phyloP scores from a whole-genome alignment of 1,139 yeast species.

The Candida mesenterica region DNA sequence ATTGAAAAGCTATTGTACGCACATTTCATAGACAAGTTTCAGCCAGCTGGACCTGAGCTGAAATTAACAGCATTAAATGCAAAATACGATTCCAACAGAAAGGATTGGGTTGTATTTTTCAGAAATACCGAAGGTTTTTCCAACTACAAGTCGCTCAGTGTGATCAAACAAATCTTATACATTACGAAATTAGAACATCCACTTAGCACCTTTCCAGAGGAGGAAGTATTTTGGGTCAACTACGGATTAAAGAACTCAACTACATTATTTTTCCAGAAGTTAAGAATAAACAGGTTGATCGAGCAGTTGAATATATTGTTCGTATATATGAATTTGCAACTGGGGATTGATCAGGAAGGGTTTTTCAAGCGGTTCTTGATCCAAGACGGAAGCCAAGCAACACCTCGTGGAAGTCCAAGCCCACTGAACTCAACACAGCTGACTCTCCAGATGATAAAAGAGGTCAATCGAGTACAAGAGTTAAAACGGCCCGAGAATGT shows the following conservation, averaged over 20 bases:
- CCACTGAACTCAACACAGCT: conserved; percentile 18
- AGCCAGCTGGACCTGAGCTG: conserved; percentile 3
- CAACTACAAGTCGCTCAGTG: conserved; percentile 34
- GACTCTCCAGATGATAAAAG: conserved; percentile 35
- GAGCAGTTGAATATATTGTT: conserved; percentile 49
- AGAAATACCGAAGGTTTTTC: conserved; percentile 18
- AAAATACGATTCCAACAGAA: conserved; percentile 29
- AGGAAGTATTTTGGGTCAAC: conserved; percentile 36
- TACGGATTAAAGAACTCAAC: conserved; percentile 28
- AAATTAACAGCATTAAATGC: conserved; percentile 34
- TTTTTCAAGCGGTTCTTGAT: conserved; percentile 45
- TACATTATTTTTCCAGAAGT: conserved; percentile 34
- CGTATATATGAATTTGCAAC: conserved; percentile 33
- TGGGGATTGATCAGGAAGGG: conserved; percentile 22
- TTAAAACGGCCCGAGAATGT: conserved; percentile 18
- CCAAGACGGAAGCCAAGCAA: conserved; percentile 5
- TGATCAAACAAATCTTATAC: conserved; percentile 36
- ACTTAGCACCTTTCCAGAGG: conserved; percentile 38
- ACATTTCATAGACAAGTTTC: conserved; percentile 27
- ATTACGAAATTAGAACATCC: conserved; percentile 35
- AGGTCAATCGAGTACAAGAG: conserved; percentile 20
- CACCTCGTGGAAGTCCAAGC: neutral
- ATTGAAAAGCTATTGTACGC: conserved; percentile 48
- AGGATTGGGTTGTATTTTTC: conserved; percentile 37
- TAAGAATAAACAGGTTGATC: conserved; percentile 46